Evolutionary conservation across 1,284 basidiomycete genomes (phyloP).

Genomic region (Ganoderma lucidum): DNA sequence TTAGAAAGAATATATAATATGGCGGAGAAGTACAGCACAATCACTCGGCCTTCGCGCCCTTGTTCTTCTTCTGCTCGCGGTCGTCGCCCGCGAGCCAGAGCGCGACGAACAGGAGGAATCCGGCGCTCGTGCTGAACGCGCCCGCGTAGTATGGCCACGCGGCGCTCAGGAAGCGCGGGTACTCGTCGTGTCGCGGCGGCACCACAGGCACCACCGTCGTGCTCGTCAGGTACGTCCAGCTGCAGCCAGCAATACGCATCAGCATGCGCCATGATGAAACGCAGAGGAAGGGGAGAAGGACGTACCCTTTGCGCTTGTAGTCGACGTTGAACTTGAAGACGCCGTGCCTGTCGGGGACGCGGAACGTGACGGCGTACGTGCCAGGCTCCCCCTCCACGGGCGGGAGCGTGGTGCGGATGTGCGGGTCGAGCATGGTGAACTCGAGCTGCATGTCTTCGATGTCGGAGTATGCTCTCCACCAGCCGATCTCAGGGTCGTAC

Average conservation of each 20-base stretch:
- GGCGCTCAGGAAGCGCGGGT: slow-evolving; percentile 92
- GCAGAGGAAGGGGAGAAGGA: slow-evolving; percentile 9
- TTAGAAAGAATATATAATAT: slow-evolving; percentile 4
- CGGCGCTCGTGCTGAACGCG: slow-evolving; percentile 85
- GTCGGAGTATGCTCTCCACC: slow-evolving; percentile 79
- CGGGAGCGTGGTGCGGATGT: slow-evolving; percentile 79
- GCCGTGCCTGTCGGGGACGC: slow-evolving; percentile 93
- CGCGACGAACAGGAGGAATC: slow-evolving; percentile 84
- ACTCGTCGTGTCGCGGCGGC: slow-evolving; percentile 93
- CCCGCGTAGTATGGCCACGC: slow-evolving; percentile 96
- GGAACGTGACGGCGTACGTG: slow-evolving; percentile 82
- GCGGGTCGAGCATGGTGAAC: slow-evolving; percentile 98
- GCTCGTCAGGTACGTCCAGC: slow-evolving; percentile 77
- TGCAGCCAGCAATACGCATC: slow-evolving; percentile 38
- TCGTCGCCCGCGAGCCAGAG: slow-evolving; percentile 88
- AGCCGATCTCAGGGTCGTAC: slow-evolving; percentile 59
- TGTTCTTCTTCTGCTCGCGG: slow-evolving; percentile 51
- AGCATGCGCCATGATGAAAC: not conserved
- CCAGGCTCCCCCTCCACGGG: slow-evolving; percentile 64
- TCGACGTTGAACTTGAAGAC: slow-evolving; percentile 97
- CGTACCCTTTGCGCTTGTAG: slow-evolving; percentile 88
- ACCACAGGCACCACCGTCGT: slow-evolving; percentile 87
- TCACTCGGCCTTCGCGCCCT: slow-evolving; percentile 39
- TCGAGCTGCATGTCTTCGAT: slow-evolving; percentile 89
- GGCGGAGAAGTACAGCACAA: not conserved